Percentiles rank a stretch among this genome's conserved stretches.
Conservation (phyloP, 352 stramenopile genomes). For the Thraustotheca clavata region DNA sequence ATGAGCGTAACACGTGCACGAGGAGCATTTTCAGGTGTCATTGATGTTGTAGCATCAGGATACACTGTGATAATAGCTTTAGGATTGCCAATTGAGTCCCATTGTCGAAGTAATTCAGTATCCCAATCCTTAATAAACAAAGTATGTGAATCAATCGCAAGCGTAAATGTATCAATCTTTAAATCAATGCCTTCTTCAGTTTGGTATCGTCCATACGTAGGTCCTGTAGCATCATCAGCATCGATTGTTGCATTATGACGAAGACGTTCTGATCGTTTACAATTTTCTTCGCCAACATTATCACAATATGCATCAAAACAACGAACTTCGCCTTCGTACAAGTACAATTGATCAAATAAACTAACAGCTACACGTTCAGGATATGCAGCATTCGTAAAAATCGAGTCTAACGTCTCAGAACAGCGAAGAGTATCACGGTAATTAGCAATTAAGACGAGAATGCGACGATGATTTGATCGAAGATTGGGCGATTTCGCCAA, state of each 20-base stretch:
- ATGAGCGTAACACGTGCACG: not conserved
- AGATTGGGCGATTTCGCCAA: not conserved
- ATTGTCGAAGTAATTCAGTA: constrained; percentile 14
- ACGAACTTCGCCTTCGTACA: constrained; percentile 2
- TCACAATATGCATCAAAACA: constrained; percentile 13
- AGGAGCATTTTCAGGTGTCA: not conserved
- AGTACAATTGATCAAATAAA: constrained; percentile 18
- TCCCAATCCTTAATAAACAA: constrained; percentile 19
- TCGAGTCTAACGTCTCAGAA: constrained; percentile 1
- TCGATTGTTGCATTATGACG: constrained; percentile 15
- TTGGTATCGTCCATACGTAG: constrained; percentile 11
- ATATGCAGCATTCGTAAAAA: not conserved
- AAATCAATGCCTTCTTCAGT: constrained; percentile 20
- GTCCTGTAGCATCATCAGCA: constrained; percentile 2
- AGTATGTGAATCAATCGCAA: constrained; percentile 20
- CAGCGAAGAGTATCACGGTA: constrained; percentile 11
- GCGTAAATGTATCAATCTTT: not conserved
- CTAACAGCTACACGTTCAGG: constrained; percentile 9
- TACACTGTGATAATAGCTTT: constrained; percentile 20
- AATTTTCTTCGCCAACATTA: not conserved
- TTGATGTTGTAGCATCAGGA: constrained; percentile 9
- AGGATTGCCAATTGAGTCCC: constrained; percentile 16
- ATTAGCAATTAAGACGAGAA: constrained; percentile 14
- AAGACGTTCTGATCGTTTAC: not conserved
- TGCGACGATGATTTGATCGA: not conserved